These are phyloP conservation scores for Chenopodium suecicum DNA, from an alignment of 148 eudicot species.

Conservation along the genomic window DNA sequence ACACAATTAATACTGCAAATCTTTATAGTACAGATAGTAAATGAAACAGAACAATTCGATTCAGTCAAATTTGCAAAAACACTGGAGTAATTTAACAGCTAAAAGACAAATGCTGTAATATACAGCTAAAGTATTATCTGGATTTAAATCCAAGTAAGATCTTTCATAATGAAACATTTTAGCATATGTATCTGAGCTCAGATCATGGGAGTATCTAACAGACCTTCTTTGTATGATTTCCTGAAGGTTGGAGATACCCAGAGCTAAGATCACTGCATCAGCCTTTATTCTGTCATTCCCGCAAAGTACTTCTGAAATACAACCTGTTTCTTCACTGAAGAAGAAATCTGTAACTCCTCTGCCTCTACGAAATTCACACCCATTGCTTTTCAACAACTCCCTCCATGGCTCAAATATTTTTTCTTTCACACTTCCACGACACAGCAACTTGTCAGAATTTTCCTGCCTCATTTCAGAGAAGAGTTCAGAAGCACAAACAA, in stretches of 20 bases:
- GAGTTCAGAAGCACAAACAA: background rate
- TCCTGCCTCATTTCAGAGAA: constrained; percentile 37
- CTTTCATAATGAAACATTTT: no score
- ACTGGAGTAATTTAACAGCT: background rate
- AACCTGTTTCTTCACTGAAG: constrained; percentile 51
- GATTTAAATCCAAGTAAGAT: no score
- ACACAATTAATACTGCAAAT: background rate
- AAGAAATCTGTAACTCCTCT: constrained; percentile 66
- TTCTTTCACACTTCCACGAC: constrained; percentile 64
- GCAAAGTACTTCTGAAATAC: constrained; percentile 64
- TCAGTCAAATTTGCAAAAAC: background rate
- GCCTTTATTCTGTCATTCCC: constrained; percentile 79
- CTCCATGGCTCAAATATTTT: constrained; percentile 73
- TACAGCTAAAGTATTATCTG: background rate
- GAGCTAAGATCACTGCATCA: constrained; percentile 72
- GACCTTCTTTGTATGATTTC: constrained; percentile 61
- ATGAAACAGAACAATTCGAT: background rate
- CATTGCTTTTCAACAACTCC: constrained; percentile 46
- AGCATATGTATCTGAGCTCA: background rate
- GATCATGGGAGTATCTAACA: constrained; percentile 6
- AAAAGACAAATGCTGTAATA: background rate
- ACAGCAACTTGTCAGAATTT: constrained; percentile 52
- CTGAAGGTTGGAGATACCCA: constrained; percentile 61
- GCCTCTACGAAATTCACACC: constrained; percentile 67
- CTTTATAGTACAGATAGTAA: background rate